These are phyloP conservation scores for Brassica juncea DNA, from an alignment of 345 rosid genomes.

Conservation along the genomic window DNA sequence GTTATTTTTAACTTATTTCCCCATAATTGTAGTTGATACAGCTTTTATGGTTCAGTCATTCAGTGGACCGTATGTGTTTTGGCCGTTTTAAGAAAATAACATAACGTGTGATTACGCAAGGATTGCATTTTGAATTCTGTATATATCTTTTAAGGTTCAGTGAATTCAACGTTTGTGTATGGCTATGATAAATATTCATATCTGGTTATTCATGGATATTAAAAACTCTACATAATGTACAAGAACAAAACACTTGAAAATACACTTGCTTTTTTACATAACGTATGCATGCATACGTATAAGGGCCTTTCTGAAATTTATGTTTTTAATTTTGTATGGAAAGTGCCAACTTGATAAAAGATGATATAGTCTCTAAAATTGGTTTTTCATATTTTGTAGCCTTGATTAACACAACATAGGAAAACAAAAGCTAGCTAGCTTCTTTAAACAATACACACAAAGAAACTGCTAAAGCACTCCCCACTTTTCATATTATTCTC, in stretches of 20 bases:
- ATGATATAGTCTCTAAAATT: neutral
- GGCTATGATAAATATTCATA: neutral
- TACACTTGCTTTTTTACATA: neutral
- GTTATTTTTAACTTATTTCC: neutral
- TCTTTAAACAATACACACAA: neutral
- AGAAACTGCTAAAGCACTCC: neutral
- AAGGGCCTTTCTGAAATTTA: neutral
- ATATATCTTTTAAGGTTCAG: neutral
- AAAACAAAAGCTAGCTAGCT: neutral
- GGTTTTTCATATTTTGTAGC: neutral
- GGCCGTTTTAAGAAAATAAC: neutral
- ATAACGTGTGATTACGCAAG: neutral
- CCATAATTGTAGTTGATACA: conserved; percentile 5
- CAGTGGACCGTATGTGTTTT: neutral
- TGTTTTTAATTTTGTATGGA: neutral
- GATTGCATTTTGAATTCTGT: neutral
- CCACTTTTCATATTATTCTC: neutral
- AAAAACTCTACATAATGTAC: conserved; percentile 1
- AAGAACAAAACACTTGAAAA: conserved; percentile 18
- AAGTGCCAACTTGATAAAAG: neutral
- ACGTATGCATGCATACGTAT: neutral
- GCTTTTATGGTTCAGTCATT: neutral
- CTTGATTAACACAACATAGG: neutral
- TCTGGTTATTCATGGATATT: conserved; percentile 9
- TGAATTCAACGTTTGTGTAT: conserved; percentile 11